phyloP scores from a whole-genome alignment of 495 filamentous ascomycete species.

The Penicillium bialowiezense region DNA sequence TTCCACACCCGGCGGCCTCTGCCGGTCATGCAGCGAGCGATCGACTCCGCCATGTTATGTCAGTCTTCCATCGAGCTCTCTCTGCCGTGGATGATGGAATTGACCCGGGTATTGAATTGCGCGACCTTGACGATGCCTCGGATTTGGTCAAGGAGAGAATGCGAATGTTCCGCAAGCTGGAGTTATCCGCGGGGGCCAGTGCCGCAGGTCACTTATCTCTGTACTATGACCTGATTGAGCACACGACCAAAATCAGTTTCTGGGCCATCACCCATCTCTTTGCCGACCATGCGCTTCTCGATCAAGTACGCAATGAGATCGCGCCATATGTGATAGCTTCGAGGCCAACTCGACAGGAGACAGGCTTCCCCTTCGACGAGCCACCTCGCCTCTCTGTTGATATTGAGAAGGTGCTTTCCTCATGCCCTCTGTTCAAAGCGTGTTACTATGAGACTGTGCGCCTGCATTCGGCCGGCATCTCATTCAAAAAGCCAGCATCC shows the following conservation, averaged over 20 bases:
- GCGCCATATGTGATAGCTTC: conserved; percentile 40
- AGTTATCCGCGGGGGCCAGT: conserved; percentile 29
- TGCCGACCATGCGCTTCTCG: conserved; percentile 40
- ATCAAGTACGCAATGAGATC: conserved; percentile 53
- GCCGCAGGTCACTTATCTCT: conserved; percentile 39
- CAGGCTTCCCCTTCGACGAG: conserved; percentile 51
- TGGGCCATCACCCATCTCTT: conserved; percentile 57
- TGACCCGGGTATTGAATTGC: conserved; percentile 46
- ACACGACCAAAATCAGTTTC: conserved; percentile 50
- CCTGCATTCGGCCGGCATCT: conserved; percentile 48
- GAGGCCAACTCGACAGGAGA: conserved; percentile 43
- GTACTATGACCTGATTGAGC: conserved; percentile 53
- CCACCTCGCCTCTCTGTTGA: conserved; percentile 49
- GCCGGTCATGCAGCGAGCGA: conserved; percentile 51
- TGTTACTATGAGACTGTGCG: conserved; percentile 55
- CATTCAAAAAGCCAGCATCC: conserved; percentile 39
- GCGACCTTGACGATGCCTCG: conserved; percentile 53
- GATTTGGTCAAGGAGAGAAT: conserved; percentile 45
- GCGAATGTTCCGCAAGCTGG: conserved; percentile 32
- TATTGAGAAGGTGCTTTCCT: conserved; percentile 37
- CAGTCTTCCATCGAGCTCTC: conserved; percentile 49
- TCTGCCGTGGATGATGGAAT: conserved; percentile 42
- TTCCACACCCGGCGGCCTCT: conserved; percentile 48
- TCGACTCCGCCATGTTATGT: conserved; percentile 45
- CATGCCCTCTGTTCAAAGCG: conserved; percentile 51